Base-by-base conservation (phyloP, 1,139 yeast genomes). In the Candida anutae region DNA sequence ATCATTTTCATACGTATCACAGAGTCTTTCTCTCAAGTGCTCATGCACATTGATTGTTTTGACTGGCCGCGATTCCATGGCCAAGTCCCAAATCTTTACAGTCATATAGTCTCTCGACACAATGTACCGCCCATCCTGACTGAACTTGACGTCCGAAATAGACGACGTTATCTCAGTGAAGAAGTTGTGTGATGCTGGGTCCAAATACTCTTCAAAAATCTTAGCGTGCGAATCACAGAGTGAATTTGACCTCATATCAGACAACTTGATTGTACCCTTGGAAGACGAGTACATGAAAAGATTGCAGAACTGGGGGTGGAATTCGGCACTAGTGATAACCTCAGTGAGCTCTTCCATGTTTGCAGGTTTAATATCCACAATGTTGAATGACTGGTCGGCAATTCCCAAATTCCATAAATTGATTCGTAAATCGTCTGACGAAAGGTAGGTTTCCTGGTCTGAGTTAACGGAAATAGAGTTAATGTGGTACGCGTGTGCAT, bases 281-380 rank as follows among this genome's bases (percentile, higher is more conserved):
- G 94, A 82, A 10, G 94, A 82, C n/a, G 95, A 80, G 60, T 90
- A 90, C 93, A 90, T 87, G 55, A 93, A 90, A 48, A 83, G 65
- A 55, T 90, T 90, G 64, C 99, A 93, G 52, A 81, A 80, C 30
- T 64, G 62, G 11, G 99, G 98, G 55, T 93, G 98, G 62, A 93
- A 90, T 54, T 88, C 95, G 3, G 97, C 94, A 46, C 93, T 76
- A n/a, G 99, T 93, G 42, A 93, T 90, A 30, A 93, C 98, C 56
- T 93, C 98, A 10, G 98, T 90, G 47, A 93, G 72, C 58, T 93
- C 99, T 61, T 93, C 99, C 98, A 93, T 93, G 56, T 88, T 87
- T 13, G 90, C 84, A 5, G 99, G 99, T 56, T 93, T 88, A 47
- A 93, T 93, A 57, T 93, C 98, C 36, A 93, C 98, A 44, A 93